Evolutionary conservation across 2,329 filamentous ascomycete genomes (phyloP).

Genomic region (Parafenestella ontariensis): DNA sequence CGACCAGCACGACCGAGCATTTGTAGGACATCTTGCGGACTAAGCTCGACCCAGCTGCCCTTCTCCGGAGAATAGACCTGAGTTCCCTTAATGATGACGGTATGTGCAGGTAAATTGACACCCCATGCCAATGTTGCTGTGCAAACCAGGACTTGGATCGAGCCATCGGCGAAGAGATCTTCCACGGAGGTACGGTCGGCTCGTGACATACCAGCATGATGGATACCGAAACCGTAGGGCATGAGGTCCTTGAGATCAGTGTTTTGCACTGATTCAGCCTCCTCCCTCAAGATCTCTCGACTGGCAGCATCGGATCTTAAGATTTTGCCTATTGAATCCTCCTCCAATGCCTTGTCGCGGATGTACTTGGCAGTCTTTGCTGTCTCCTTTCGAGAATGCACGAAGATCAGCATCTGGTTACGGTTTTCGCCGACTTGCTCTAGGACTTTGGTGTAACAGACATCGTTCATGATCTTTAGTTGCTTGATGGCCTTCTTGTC

Average conservation of each 20-base stretch:
- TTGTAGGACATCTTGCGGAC: conserved; percentile 95
- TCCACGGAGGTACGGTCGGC: conserved; percentile 95
- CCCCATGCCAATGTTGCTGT: conserved; percentile 99
- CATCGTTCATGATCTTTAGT: conserved; percentile 98
- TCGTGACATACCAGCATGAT: conserved; percentile 96
- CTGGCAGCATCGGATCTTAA: conserved; percentile 91
- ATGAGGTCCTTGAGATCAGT: conserved; percentile 90
- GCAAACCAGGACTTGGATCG: conserved; percentile 93
- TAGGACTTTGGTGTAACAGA: conserved; percentile 96
- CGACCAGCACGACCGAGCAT: conserved; percentile 98
- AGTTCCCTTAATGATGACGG: conserved; percentile 98
- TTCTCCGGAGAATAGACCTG: conserved; percentile 98
- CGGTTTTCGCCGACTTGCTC: conserved; percentile 92
- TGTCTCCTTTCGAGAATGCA: conserved; percentile 97
- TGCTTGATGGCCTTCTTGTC: conserved; percentile 99
- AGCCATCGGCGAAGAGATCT: conserved; percentile 88
- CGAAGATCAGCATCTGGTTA: conserved; percentile 99
- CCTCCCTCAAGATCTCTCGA: conserved; percentile 84
- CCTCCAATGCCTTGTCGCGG: conserved; percentile 93
- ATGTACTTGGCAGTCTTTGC: conserved; percentile 97
- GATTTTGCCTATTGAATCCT: conserved; percentile 96
- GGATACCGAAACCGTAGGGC: conserved; percentile 96
- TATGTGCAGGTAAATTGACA: conserved; percentile 97
- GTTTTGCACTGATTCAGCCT: conserved; percentile 82
- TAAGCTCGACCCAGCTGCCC: conserved; percentile 97